These are phyloP conservation scores for Cryptosporidium viatorum DNA, from an alignment of 169 alveolate species.

Conservation along the genomic window DNA sequence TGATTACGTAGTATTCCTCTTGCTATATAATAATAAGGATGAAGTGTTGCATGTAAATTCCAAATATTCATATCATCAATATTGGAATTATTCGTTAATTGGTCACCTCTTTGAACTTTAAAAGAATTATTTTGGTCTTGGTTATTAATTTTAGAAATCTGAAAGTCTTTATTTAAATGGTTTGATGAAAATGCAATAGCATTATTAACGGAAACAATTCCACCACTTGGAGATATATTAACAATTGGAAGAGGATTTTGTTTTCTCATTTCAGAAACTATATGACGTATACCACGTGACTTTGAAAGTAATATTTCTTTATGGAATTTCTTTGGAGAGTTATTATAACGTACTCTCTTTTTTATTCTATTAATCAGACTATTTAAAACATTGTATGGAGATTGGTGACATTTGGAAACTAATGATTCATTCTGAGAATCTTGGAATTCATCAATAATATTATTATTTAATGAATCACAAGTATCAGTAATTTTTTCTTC, in stretches of 20 bases:
- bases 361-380: neutral
- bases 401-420: neutral
- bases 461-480: neutral
- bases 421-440: neutral
- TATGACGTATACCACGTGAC: conserved; percentile 67
- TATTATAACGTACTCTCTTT: neutral
- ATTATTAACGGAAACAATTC: conserved; percentile 39
- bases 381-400: conserved; percentile 20
- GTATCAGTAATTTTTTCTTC: neutral
- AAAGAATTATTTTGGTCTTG: neutral
- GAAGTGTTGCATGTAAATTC: conserved; percentile 60
- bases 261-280: conserved; percentile 66
- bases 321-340: neutral
- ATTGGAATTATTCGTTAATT: neutral
- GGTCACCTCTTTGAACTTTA: conserved; percentile 12
- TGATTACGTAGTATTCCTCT: conserved; percentile 54
- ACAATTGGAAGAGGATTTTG: conserved; percentile 63
- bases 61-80: conserved; percentile 43
- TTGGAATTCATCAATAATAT: neutral
- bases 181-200: conserved; percentile 56
- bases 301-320: conserved; percentile 55
- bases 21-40: conserved; percentile 69
- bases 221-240: conserved; percentile 51
- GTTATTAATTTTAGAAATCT: neutral
- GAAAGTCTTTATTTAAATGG: neutral